A percentile compares a stretch with the other conserved stretches of the same genome.
Conservation (phyloP, 2,329 filamentous ascomycete species). For the Trichophyton benhamiae region DNA sequence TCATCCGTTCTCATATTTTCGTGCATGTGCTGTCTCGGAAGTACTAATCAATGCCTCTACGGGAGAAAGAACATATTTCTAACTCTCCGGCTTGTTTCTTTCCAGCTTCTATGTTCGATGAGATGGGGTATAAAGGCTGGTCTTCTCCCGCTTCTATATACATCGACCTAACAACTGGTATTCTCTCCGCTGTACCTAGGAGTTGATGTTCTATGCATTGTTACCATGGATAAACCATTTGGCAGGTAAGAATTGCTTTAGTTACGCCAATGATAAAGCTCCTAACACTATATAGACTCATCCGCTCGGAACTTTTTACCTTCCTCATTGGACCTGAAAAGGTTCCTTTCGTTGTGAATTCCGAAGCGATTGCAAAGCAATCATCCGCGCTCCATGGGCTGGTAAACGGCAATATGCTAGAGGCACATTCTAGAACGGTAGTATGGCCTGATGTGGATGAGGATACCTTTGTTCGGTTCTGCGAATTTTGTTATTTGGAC, state of each 20-base stretch:
- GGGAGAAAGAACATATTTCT: too few species aligned
- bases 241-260: neutral
- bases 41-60: neutral
- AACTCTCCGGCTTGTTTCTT: too few species aligned
- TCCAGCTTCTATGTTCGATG: too few species aligned
- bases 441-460: neutral
- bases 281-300: neutral
- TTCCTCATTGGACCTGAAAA: neutral
- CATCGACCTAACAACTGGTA: neutral
- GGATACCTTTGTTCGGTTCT: constrained; percentile 1
- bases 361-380: neutral
- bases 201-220: too few species aligned
- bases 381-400: neutral
- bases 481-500: neutral
- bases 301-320: neutral
- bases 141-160: neutral
- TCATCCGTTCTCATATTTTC: neutral
- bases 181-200: neutral
- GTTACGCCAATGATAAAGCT: too few species aligned
- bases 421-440: neutral
- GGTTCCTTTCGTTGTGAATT: neutral
- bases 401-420: neutral
- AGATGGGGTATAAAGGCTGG: neutral
- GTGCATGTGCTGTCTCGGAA: neutral
- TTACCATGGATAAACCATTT: neutral